Conservation (phyloP, 208 protist genomes). For the Polymyxa betae region DNA sequence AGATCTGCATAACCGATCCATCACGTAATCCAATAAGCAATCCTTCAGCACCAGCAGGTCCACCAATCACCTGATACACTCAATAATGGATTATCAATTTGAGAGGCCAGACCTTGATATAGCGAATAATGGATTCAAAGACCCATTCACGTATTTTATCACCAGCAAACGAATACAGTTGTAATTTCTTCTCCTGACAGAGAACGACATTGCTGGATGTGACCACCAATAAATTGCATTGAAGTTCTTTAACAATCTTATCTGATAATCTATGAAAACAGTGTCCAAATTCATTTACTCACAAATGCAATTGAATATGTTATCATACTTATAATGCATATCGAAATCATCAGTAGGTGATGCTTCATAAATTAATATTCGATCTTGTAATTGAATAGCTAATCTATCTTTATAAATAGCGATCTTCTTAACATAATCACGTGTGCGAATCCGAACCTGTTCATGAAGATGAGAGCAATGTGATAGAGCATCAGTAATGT, state of each 20-base stretch:
- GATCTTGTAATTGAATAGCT: constrained; percentile 88
- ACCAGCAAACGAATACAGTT: constrained; percentile 65
- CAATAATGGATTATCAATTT: neutral
- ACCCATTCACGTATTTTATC: constrained; percentile 83
- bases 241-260: constrained; percentile 82
- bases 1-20: constrained; percentile 87
- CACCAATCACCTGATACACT: constrained; percentile 73
- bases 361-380: constrained; percentile 89
- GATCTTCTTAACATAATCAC: constrained; percentile 90
- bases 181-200: constrained; percentile 76
- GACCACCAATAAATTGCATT: constrained; percentile 88
- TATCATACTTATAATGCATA: constrained; percentile 76
- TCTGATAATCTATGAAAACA: constrained; percentile 63
- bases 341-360: constrained; percentile 75
- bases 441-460: constrained; percentile 80
- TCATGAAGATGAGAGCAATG: neutral
- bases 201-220: constrained; percentile 84
- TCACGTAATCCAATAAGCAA: constrained; percentile 88
- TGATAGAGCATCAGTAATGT: neutral
- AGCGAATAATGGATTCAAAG: constrained; percentile 86
- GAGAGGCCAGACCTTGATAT: constrained; percentile 82
- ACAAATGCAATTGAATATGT: neutral
- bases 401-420: constrained; percentile 87
- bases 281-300: neutral
- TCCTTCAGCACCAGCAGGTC: constrained; percentile 82